Base-by-base conservation (phyloP, 768 basidiomycete genomes). In the Amanita rimosa region DNA sequence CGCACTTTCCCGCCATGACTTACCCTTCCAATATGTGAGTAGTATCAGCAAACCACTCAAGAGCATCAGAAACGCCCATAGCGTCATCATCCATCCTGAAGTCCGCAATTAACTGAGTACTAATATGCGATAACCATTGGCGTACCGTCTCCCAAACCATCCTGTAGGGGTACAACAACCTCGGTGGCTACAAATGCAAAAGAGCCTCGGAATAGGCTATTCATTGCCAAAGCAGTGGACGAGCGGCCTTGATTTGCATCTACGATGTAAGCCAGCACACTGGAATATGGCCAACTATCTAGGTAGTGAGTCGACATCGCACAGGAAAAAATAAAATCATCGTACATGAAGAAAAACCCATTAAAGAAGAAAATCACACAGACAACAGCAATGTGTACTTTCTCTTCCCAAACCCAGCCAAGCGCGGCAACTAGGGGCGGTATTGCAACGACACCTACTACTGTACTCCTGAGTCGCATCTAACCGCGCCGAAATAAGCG, bases 171-270 rank as follows among this genome's bases (percentile, higher is more conserved):
- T 0, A 85, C 78, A 0, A 83, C 83, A 5, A 84, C 67, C 61
- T 92, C 85, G 1, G 78, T 78, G 1, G 79, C 76, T 14, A 85
- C 58, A 60, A 85, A 85, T 2, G 83, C 89, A 13, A 73, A 64
- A 3, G 73, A 38, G 0, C 91, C 88, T 43, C 91, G 75, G 62
- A 85, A 85, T 26, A 74, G 75, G 49, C 83, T 85, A 61, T 94
- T 94, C 24, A 74, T 66, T 0, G 90, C 88, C 6, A 79, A 76
- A 1, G 85, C 88, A 2, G 78, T 78, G 3, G 83, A 79, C 2
- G 86, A 86, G 24, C 85, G 75, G 7, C 91, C 92, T 5, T 72
- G 69, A 60, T 94, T 96, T 4, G 88, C 79, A 56, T 96, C 91
- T 13, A 93, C 88, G 29, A 93, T 71, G 56, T 92, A 94, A 0